Evolutionary conservation across 345 rosid genomes (phyloP), one percentile per base, ranked within the genome.

Genomic region (Isatis tinctoria): DNA sequence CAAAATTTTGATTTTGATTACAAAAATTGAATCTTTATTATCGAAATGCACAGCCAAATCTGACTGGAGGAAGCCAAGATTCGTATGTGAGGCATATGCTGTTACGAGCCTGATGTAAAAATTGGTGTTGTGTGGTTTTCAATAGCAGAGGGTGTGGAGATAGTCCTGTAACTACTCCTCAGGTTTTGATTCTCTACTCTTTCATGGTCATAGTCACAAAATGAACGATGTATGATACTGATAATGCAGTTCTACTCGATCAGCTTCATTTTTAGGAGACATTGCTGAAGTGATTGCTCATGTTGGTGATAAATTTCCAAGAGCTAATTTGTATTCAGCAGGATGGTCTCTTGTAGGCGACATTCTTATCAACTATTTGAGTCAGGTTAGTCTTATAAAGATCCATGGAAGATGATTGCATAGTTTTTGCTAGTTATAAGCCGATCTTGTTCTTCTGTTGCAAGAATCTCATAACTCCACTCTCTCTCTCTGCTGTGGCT

Each of bases 341-440:
- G 96, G 98, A 52, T 94, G 98, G 96, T 94, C 98, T 74, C 92
- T 94, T 32, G 97, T 96, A 36, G 97, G 93, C 36, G 90, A 94
- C 79, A 87, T 91, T 80, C 97, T 94, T 58, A 93, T 94, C 35
- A 88, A 87, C 61, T 94, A 90, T 83, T 62, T 94, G 80, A 93
- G 87, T 72, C 82, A 84, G 89, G 98, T 89, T 65, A 60, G 81
- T 60, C 39, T 41, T 2, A n/a, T n/a, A 6, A 8, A 36, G 4
- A 3, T 17, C n/a, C 6, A 17, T 66, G 26, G 36, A 37, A 18
- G 56, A 47, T 65, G 28, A 5, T 54, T 14, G 16, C 10, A 49
- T 43, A 11, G 8, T 18, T 65, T 57, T 52, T 36, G 4, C 48
- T 70, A 10, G 2, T 69, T 78, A 54, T 52, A 22, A 37, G 7